phyloP scores from a whole-genome alignment of 306 rosid species.

The Acacia acuminata region DNA sequence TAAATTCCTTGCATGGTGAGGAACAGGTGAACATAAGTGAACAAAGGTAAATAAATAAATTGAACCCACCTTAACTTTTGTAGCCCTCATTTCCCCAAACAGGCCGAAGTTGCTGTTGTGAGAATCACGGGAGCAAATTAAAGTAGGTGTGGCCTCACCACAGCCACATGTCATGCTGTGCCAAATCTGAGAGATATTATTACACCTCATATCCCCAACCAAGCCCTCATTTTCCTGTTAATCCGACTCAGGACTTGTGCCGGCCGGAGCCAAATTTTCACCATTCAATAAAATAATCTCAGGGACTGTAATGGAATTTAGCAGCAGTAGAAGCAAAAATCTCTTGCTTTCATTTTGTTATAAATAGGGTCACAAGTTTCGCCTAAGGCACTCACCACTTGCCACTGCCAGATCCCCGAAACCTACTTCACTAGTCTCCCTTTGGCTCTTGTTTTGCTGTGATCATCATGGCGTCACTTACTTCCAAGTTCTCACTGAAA shows the following conservation, averaged over 20 bases:
- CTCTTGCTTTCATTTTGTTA: background rate
- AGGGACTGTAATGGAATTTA: background rate
- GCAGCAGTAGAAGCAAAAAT: background rate
- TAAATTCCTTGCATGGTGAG: too few relatives aligned
- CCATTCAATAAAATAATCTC: background rate
- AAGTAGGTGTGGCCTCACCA: background rate
- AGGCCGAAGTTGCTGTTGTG: background rate
- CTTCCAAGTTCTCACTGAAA: conserved; percentile 20
- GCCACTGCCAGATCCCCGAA: background rate
- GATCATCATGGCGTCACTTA: background rate
- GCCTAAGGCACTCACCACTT: background rate
- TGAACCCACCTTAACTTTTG: too few relatives aligned
- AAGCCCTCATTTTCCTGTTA: background rate
- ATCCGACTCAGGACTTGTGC: background rate
- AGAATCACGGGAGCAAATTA: background rate
- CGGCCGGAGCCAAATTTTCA: background rate
- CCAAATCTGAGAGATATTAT: background rate
- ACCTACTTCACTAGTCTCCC: background rate
- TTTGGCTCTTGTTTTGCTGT: background rate
- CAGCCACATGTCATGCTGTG: background rate
- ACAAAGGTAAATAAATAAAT: too few relatives aligned
- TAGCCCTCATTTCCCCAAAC: too few relatives aligned
- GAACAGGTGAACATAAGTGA: too few relatives aligned
- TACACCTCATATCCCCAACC: too few relatives aligned
- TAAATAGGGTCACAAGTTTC: background rate